These are phyloP conservation scores for Ophiocytium majus DNA, from an alignment of 352 stramenopile genomes.

Conservation along the genomic window DNA sequence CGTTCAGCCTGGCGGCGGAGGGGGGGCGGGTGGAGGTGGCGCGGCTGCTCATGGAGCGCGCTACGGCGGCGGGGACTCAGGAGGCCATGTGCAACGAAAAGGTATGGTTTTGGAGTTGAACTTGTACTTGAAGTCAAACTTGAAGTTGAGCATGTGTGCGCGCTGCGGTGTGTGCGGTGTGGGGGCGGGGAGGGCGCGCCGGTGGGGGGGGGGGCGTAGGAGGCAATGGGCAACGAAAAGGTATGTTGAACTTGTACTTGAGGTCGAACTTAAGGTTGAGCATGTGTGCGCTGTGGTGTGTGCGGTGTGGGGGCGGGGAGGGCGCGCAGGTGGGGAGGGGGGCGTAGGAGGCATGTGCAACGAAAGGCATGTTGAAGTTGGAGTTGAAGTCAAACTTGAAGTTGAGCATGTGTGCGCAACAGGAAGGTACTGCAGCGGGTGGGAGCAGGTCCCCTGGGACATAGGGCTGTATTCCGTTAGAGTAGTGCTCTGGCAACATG, in stretches of 20 bases:
- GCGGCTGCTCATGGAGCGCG: slow-evolving; percentile 79
- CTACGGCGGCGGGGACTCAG: slow-evolving; percentile 27
- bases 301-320: slow-evolving; percentile 81
- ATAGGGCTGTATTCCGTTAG: too few relatives aligned
- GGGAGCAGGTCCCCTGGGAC: too few relatives aligned
- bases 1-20: slow-evolving; percentile 79
- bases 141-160: slow-evolving; percentile 78
- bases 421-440: too few relatives aligned
- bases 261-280: slow-evolving; percentile 75
- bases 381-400: slow-evolving; percentile 69
- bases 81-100: slow-evolving; percentile 49
- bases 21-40: slow-evolving; percentile 83
- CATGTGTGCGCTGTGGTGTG: slow-evolving; percentile 83
- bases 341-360: slow-evolving; percentile 51
- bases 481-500: too few relatives aligned
- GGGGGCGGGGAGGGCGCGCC: slow-evolving; percentile 76
- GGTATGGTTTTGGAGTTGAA: background rate
- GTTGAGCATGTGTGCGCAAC: slow-evolving; percentile 79
- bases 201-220: slow-evolving; percentile 25
- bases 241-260: background rate
- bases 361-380: background rate
- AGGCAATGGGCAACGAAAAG: slow-evolving; percentile 44
- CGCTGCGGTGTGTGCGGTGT: slow-evolving; percentile 82
- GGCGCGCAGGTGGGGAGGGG: slow-evolving; percentile 58
- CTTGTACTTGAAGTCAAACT: slow-evolving; percentile 65